Evolutionary conservation across 352 stramenopile genomes (phyloP), one percentile per base, ranked within the genome.

Genomic region (Blastocystis sp.): DNA sequence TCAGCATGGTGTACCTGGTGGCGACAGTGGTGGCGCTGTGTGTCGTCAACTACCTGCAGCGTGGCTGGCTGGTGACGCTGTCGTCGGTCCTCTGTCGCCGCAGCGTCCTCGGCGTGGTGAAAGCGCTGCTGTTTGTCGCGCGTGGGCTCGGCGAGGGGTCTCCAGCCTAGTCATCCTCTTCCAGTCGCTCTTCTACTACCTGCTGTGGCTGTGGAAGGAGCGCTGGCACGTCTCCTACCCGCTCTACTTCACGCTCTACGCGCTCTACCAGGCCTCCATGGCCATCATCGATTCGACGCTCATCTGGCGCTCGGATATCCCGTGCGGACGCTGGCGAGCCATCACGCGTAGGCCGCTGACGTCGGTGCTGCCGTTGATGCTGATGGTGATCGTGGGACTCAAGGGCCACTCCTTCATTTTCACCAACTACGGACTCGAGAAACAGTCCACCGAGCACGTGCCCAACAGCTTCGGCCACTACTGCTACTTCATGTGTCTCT

Each of bases 401-500:
- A 87, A 87, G 59, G 49, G 48, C 21, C 84, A 87, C 42, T 86
- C 71, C 18, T 87, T 81, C 67, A 67, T 87, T 18, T 65, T 79
- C 48, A 87, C 84, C 40, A 87, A 87, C 54, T 84, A 85, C 40
- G 49, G 61, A 18, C 24, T 88, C 36, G 57, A 87, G 49, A 85
- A 79, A 29, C 61, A 88, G 48, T 86, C 63, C 57, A 71, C 72
- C 34, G 51, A 64, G 34, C 21, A 11, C 9, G 44, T 87, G 18
- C 42, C 53, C 4, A 87, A 84, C 84, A 87, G 36, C 36, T 72
- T 92, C 8, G 27, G 65, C 21, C 89, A 93, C 72, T 89, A 92
- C 24, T 89, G 89, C 63, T 92, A 91, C 79, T 93, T 92, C 88
- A 89, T 89, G 89, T 87, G 85, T 69, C 78, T 75, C 84, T 73